These are phyloP conservation scores for Coprinopsis strossmayeri DNA, from an alignment of 768 basidiomycete genomes.

Conservation along the genomic window DNA sequence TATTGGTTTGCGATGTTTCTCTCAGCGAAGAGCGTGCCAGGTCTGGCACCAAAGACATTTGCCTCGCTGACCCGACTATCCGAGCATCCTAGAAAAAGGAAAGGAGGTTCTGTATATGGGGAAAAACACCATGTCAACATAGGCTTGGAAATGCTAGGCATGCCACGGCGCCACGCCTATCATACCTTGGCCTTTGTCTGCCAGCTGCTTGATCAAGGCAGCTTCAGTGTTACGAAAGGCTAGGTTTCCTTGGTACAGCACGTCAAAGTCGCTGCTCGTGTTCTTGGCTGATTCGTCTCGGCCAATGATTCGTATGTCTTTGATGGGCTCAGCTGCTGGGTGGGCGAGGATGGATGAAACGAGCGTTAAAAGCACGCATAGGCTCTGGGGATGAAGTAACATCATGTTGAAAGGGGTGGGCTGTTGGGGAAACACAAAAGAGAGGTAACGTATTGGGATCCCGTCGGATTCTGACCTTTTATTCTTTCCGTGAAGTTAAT, in stretches of 20 bases:
- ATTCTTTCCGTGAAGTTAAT: no score
- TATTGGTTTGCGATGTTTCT: conserved; percentile 38
- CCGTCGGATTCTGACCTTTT: no score
- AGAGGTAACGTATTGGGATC: no score
- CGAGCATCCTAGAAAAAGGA: conserved; percentile 11
- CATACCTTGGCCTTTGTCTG: conserved; percentile 28
- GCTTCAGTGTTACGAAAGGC: conserved; percentile 19
- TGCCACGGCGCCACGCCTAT: no score
- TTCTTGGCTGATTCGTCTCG: conserved; percentile 15
- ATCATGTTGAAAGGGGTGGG: not conserved
- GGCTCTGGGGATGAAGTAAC: not conserved
- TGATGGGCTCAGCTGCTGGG: conserved; percentile 10
- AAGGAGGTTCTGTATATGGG: conserved; percentile 14
- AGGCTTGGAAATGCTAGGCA: no score
- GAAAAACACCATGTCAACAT: not conserved
- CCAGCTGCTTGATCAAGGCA: conserved; percentile 20
- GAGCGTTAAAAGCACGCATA: conserved; percentile 1
- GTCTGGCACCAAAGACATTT: conserved; percentile 15
- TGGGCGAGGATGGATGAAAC: conserved; percentile 14
- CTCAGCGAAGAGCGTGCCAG: conserved; percentile 31
- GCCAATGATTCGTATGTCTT: conserved; percentile 14
- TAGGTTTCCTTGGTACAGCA: conserved; percentile 20
- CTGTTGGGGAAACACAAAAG: no score
- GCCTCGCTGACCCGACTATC: conserved; percentile 10
- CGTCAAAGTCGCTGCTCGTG: conserved; percentile 18